Base-by-base conservation (phyloP, 768 basidiomycete species). In the Serpula lacrymans region DNA sequence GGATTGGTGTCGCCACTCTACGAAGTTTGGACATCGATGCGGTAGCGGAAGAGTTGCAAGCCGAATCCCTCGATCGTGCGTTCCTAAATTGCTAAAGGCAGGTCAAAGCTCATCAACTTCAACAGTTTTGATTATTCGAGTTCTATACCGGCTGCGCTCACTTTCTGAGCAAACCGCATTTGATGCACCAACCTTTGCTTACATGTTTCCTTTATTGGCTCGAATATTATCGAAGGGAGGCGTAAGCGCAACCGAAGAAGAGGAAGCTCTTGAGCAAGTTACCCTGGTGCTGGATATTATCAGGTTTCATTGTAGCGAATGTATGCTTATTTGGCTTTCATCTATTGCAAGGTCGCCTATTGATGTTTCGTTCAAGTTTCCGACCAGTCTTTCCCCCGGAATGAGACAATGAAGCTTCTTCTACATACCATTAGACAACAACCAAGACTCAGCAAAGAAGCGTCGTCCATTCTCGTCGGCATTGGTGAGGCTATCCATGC, bases 161-260 rank as follows among this genome's bases (percentile, higher is more conserved):
- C 68, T 94, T 3, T 82, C 89, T 0, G 88, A 94, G 46, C 84
- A 89, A 48, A 64, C 76, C 1, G 80, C 91, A 0, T 84, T 97
- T 37, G 90, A 95, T 55, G 74, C 84, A 1, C 80, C 88, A 2
- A 93, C 92, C 0, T 95, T 88, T 62, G 80, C 88, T 0, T 89
- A 93, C 49, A 63, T 78, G 0, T 84, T 82, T 34, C 86, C 90
- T 6, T 70, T 98, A 10, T 63, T 97, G 4, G 76, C 69, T 8
- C 74, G 77, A 32, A 78, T 96, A 14, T 67, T 92, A 6, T 54
- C 65, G 1, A 70, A 71, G 20, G 91, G 90, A 5, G 92, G 90
- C 0, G 66, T 93, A 8, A 65, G 69, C 0, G 66, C 74, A 1
- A 22, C 53, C 4, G 54, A 34, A 3, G 69, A 69, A 12, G 79